Evolutionary conservation across 331 rosid genomes (phyloP).

Genomic region (Ulmus americana): DNA sequence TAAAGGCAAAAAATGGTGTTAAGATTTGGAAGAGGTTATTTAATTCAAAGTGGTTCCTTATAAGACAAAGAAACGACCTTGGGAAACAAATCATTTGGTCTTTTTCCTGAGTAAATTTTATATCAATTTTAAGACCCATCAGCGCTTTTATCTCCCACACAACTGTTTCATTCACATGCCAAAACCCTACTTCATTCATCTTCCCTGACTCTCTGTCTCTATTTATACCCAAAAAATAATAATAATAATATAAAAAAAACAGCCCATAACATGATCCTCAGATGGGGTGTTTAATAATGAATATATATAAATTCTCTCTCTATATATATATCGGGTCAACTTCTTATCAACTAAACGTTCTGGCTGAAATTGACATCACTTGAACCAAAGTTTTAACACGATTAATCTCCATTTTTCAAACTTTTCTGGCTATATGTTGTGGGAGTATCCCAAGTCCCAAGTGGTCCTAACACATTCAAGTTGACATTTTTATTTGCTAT

Average conservation of each 20-base stretch:
- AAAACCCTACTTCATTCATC: slow-evolving; percentile 14
- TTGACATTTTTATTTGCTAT: no score
- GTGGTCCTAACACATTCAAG: no score
- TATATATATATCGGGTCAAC: neutral
- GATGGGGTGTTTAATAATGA: neutral
- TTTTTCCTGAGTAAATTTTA: neutral
- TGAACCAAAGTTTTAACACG: no score
- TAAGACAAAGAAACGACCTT: slow-evolving; percentile 9
- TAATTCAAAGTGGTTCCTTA: slow-evolving; percentile 6
- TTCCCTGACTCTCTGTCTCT: slow-evolving; percentile 3
- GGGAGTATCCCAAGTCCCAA: no score
- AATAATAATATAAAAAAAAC: no score
- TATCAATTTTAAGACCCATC: slow-evolving; percentile 26
- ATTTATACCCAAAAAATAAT: neutral
- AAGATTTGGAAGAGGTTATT: slow-evolving; percentile 8
- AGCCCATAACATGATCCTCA: slow-evolving; percentile 3
- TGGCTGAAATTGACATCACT: no score
- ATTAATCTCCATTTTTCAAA: no score
- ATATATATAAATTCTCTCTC: neutral
- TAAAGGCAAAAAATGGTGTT: neutral
- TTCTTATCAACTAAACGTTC: no score
- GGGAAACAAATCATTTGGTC: slow-evolving; percentile 2
- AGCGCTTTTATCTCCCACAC: slow-evolving; percentile 33
- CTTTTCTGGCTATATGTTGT: no score
- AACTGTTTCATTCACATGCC: slow-evolving; percentile 43